A percentile compares a stretch with the other conserved stretches of the same genome.
These are phyloP conservation scores for Phaeosphaeria sp. DNA, from an alignment of 2,329 filamentous ascomycete species.

Conservation along the genomic window DNA sequence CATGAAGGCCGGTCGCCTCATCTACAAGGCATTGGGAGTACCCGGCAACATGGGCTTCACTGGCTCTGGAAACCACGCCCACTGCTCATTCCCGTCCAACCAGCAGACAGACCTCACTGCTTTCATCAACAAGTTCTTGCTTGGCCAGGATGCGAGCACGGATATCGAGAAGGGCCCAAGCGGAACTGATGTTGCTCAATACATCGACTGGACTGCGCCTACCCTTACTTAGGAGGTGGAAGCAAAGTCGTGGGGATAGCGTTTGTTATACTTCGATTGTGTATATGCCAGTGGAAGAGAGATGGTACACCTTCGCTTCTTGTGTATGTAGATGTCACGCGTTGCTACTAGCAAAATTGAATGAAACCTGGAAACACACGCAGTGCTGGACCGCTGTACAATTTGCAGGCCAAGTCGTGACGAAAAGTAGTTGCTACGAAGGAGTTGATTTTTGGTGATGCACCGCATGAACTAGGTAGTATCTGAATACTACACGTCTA, in stretches of 20 bases:
- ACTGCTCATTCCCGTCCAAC: conserved; percentile 63
- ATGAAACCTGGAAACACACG: neutral
- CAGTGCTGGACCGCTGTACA: neutral
- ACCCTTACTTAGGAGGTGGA: conserved; percentile 35
- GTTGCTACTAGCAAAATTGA: neutral
- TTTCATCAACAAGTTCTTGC: conserved; percentile 63
- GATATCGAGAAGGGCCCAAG: conserved; percentile 44
- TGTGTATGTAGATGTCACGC: neutral
- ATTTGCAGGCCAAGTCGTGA: neutral
- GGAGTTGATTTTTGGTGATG: too few relatives aligned
- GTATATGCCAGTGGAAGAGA: neutral
- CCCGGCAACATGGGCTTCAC: conserved; percentile 66
- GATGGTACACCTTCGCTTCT: neutral
- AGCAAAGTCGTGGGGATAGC: neutral
- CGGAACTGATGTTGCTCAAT: conserved; percentile 39
- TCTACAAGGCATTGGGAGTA: conserved; percentile 63
- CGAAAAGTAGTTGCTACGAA: neutral
- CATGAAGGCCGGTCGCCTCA: conserved; percentile 62
- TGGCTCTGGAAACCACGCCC: conserved; percentile 61
- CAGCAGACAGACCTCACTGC: conserved; percentile 61
- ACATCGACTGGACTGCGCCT: conserved; percentile 48
- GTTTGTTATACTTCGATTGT: neutral
- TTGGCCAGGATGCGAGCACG: conserved; percentile 34
- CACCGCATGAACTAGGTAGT: too few relatives aligned
- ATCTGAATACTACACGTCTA: too few relatives aligned